Base-by-base conservation (phyloP, 2,329 filamentous ascomycete species). In the Colletotrichum phormii region DNA sequence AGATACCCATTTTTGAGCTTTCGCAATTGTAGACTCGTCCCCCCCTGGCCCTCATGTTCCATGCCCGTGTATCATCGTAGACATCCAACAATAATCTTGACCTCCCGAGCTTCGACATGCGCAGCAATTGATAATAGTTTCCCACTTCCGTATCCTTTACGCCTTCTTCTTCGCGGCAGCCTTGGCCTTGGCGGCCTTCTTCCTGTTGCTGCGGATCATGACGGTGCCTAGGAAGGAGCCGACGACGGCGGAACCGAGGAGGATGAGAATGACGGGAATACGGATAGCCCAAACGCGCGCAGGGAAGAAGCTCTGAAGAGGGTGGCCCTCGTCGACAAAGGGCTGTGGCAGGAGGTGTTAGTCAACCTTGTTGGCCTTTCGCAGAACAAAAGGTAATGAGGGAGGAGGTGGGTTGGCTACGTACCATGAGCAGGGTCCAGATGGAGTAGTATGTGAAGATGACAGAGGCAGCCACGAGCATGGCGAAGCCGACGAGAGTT, bases 221-320 rank as follows among this genome's bases (percentile, higher is more conserved):
- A 99, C 96, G 81, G 98, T 92, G 79, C 94, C 93, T 77, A 99
- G 89, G 88, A 99, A 99, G 73, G 95, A 97, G 75, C 97, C 97
- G 74, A 99, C 96, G 73, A 99, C 95, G 72, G 97, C 95, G 73
- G 93, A 95, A 76, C 93, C 95, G 77, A 99, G 89, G 59, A 99
- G 91, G 75, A 98, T 93, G 77, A 99, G 92, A 82, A 99, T 98
- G 79, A 99, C 96, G 78, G 97, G 97, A 80, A 99, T 97, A 83
- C 97, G 95, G 82, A 99, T 98, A 74, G 97, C 97, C 97, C 97
- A 99, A 82, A 98, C 95, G 82, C 97, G 95, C 59, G 96, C 96
- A 75, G 95, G 97, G 87, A 99, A 99, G 86, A 98, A 89, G 82
- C 93, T 93, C 82, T 99, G 97, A 72, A 98, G 92, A 70, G 95